These are phyloP conservation scores for Kodamaea sp. DNA, from an alignment of 1,139 yeast species.

Conservation along the genomic window DNA sequence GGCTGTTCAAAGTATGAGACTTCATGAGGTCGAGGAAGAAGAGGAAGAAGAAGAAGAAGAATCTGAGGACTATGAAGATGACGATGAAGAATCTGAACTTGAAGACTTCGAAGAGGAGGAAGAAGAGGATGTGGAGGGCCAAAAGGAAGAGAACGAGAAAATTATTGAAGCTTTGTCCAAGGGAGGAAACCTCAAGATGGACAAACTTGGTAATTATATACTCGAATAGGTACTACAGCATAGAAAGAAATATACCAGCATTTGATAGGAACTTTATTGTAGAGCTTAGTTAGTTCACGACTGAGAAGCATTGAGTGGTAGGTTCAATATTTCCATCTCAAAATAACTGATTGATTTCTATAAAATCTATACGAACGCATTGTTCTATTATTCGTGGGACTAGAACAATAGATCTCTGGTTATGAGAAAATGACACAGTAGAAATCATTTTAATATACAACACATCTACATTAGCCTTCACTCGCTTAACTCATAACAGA, in stretches of 20 bases:
- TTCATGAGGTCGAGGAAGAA: constrained; percentile 32
- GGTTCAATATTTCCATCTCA: too few species aligned
- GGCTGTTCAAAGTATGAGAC: constrained; percentile 69
- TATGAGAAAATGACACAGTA: neutral
- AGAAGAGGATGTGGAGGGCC: constrained; percentile 33
- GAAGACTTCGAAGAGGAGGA: constrained; percentile 24
- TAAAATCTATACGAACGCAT: too few species aligned
- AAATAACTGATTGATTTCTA: too few species aligned
- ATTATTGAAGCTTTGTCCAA: constrained; percentile 66
- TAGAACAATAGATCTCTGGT: too few species aligned
- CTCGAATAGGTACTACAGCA: constrained; percentile 44
- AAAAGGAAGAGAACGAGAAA: constrained; percentile 66
- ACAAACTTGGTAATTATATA: constrained; percentile 77
- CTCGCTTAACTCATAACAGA: constrained; percentile 4
- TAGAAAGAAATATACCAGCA: neutral
- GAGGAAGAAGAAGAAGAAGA: constrained; percentile 35
- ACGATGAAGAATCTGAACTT: constrained; percentile 20
- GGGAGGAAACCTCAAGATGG: constrained; percentile 71
- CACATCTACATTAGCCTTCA: neutral
- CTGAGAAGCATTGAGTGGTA: too few species aligned
- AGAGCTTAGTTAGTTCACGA: too few species aligned
- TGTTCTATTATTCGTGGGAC: too few species aligned
- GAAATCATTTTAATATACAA: too few species aligned
- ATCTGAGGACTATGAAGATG: constrained; percentile 26
- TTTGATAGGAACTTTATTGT: too few species aligned